These are phyloP conservation scores for Hydrangea macrophylla DNA, from an alignment of 148 eudicot species.

Conservation along the genomic window DNA sequence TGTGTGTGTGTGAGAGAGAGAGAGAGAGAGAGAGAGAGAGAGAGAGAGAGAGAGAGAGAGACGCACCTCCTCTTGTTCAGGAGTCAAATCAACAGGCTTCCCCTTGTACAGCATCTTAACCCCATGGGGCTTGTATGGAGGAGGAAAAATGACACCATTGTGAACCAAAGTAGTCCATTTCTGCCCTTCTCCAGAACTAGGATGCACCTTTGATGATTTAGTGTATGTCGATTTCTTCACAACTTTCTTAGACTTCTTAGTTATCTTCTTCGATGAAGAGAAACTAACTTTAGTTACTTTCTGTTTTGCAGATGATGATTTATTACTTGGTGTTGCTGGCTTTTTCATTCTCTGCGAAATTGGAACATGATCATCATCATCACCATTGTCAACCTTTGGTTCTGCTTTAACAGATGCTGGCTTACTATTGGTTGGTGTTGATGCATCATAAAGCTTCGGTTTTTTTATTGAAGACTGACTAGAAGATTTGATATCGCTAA, in stretches of 20 bases:
- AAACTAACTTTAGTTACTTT: constrained; percentile 34
- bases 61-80: constrained; percentile 93
- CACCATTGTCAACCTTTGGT: constrained; percentile 38
- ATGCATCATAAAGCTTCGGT: constrained; percentile 50
- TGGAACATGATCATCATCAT: constrained; percentile 61
- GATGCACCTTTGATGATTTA: constrained; percentile 68
- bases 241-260: constrained; percentile 60
- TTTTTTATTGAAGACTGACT: constrained; percentile 58
- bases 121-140: constrained; percentile 87
- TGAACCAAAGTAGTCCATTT: constrained; percentile 94
- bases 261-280: constrained; percentile 51
- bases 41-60: constrained; percentile 17
- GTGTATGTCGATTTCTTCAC: constrained; percentile 57
- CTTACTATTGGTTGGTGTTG: constrained; percentile 42
- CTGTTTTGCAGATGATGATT: constrained; percentile 44
- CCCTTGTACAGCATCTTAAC: constrained; percentile 88
- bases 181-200: constrained; percentile 94
- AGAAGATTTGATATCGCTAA: constrained; percentile 38
- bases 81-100: constrained; percentile 71
- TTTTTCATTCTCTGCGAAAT: constrained; percentile 73
- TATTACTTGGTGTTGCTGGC: constrained; percentile 40
- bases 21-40: too few relatives aligned
- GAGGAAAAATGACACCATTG: constrained; percentile 95
- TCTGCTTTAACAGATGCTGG: constrained; percentile 50
- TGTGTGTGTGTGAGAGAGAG: too few relatives aligned